Evolutionary conservation across 345 rosid species (phyloP).

Genomic region (Combretum micranthum): DNA sequence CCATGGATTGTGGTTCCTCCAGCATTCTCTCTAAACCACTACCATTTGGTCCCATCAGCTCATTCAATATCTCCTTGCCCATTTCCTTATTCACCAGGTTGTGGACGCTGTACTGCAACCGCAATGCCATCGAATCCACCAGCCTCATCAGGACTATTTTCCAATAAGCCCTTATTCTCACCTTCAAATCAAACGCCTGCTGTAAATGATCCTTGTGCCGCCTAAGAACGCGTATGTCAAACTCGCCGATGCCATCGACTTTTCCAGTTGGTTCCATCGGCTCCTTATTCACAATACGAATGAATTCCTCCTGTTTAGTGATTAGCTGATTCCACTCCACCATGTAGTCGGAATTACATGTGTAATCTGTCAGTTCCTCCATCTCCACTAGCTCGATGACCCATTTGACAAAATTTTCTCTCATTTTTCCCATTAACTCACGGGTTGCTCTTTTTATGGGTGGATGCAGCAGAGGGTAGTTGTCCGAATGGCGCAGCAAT

Average conservation of each 20-base stretch:
- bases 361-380: slow-evolving; percentile 33
- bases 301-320: slow-evolving; percentile 6
- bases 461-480: slow-evolving; percentile 18
- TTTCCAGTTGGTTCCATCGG: accelerated
- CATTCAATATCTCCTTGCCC: slow-evolving; percentile 13
- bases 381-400: slow-evolving; percentile 23
- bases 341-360: slow-evolving; percentile 24
- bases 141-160: slow-evolving; percentile 23
- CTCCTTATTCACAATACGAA: background rate
- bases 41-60: slow-evolving; percentile 12
- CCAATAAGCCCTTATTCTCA: slow-evolving; percentile 27
- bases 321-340: slow-evolving; percentile 17
- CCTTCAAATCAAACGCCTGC: slow-evolving; percentile 22
- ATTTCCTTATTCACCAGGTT: slow-evolving; percentile 18
- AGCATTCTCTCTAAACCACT: slow-evolving; percentile 22
- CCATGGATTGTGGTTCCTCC: slow-evolving; percentile 18
- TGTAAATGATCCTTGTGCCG: background rate
- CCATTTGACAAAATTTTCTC: slow-evolving; percentile 19
- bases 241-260: slow-evolving; percentile 14
- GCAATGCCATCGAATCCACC: slow-evolving; percentile 23
- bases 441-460: slow-evolving; percentile 15
- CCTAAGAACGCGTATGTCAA: background rate
- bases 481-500: slow-evolving; percentile 10
- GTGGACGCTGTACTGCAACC: slow-evolving; percentile 8
- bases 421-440: slow-evolving; percentile 16